Base-by-base conservation (phyloP, 495 filamentous ascomycete species). In the Rusavskia elegans region DNA sequence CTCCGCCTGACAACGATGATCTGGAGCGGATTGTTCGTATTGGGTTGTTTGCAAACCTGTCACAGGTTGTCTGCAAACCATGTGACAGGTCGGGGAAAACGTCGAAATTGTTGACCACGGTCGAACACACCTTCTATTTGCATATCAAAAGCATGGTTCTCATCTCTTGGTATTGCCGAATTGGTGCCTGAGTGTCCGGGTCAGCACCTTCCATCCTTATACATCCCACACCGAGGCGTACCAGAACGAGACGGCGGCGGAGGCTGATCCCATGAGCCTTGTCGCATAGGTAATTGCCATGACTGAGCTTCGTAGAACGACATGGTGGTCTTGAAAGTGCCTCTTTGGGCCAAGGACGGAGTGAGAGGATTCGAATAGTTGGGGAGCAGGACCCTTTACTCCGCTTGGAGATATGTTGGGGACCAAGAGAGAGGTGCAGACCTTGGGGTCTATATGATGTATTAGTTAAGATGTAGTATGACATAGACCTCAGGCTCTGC, bases 231-330 rank as follows among this genome's bases (percentile, higher is more conserved):
- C 53, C 52, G 20, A 8, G 55, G 39, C 68, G 63, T 81, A 87
- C 89, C 87, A 65, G 89, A 94, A 58, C 86, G 83, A 50, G 87
- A 85, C 38, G 89, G 89, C 53, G 87, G 87, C 53, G 80, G 81
- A 45, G 83, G 87, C 61, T 90, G 85, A 50, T 94, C 87, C 79
- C 88, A 92, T 44, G 84, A 78, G 54, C 73, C 77, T 58, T 82
- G 78, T 45, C 76, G 76, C 41, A 72, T 63, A 29, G 76, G 76
- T 44, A 78, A 66, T 56, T 84, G 79, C 87, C 85, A 92, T 64
- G 82, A 77, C 63, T 84, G 80, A 58, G 87, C 78, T 68, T 93
- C 87, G 76, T 95, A 95, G 72, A 90, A 95, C 61, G 87, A 83
- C 86, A 92, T 92, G 63, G 58, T 73, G 59, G 59, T 25, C 5